Evolutionary conservation across 208 protist species (phyloP).

Genomic region (Trypanosoma melophagium): DNA sequence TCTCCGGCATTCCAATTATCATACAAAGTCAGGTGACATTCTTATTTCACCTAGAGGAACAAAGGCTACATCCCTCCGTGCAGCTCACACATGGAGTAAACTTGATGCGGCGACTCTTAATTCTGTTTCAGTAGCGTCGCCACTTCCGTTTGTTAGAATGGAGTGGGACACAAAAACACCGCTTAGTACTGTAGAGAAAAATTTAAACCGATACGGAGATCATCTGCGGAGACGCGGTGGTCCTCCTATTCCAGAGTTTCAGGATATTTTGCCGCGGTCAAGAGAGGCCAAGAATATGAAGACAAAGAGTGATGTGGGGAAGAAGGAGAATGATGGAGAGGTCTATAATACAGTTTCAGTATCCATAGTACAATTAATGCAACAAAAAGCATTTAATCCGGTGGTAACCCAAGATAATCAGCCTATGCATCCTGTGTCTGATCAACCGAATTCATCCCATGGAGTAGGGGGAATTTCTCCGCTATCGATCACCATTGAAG

Average conservation of each 20-base stretch:
- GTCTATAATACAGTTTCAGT: not conserved
- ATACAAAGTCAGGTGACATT: not conserved
- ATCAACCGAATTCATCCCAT: too few species aligned
- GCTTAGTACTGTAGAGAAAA: not conserved
- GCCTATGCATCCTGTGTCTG: too few species aligned
- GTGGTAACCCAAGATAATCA: not conserved
- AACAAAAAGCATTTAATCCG: not conserved
- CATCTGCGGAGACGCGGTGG: not conserved
- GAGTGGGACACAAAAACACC: not conserved
- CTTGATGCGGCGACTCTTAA: not conserved
- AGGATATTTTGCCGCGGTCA: not conserved
- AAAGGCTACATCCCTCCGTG: not conserved
- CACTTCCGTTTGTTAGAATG: not conserved
- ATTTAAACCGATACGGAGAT: not conserved
- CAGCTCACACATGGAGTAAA: not conserved
- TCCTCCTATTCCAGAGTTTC: constrained; percentile 13
- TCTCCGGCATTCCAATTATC: not conserved
- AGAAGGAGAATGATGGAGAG: not conserved
- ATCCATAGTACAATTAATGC: not conserved
- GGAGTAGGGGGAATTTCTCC: too few species aligned
- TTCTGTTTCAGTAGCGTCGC: not conserved
- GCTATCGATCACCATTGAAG: too few species aligned
- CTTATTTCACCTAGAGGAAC: not conserved
- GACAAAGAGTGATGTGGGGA: not conserved
- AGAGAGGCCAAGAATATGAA: not conserved